These are phyloP conservation scores for Trichoderma sp. DNA, from an alignment of 2,329 filamentous ascomycete genomes.

Conservation along the genomic window DNA sequence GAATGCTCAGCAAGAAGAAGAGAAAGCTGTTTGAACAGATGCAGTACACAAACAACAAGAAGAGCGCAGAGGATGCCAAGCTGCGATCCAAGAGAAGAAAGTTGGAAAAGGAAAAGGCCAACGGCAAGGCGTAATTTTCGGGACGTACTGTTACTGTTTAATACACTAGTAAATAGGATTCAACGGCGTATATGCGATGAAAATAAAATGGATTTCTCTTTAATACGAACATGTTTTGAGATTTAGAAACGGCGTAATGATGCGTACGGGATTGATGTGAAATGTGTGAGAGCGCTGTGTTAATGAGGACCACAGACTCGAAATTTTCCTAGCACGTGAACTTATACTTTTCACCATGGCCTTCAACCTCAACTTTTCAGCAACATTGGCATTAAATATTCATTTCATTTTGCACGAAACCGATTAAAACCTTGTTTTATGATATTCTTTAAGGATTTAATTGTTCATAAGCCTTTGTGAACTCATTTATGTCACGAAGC, in stretches of 20 bases:
- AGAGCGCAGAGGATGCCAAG: slow-evolving; percentile 84
- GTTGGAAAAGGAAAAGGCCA: slow-evolving; percentile 66
- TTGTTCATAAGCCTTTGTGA: neutral
- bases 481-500: neutral
- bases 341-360: slow-evolving; percentile 8
- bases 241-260: neutral
- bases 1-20: slow-evolving; percentile 98
- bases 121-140: slow-evolving; percentile 38
- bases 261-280: neutral
- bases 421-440: neutral
- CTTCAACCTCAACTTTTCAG: neutral
- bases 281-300: neutral
- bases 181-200: slow-evolving; percentile 19
- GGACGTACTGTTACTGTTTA: slow-evolving; percentile 13
- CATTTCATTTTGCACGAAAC: neutral
- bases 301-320: neutral
- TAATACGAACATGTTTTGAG: neutral
- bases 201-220: slow-evolving; percentile 18
- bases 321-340: slow-evolving; percentile 17
- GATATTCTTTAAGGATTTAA: neutral
- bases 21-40: slow-evolving; percentile 97
- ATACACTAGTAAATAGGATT: slow-evolving; percentile 21
- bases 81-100: slow-evolving; percentile 86
- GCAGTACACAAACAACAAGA: slow-evolving; percentile 91
- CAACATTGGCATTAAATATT: neutral